These are phyloP conservation scores for Tilletia indica DNA, from an alignment of 1,284 basidiomycete species.

Conservation along the genomic window DNA sequence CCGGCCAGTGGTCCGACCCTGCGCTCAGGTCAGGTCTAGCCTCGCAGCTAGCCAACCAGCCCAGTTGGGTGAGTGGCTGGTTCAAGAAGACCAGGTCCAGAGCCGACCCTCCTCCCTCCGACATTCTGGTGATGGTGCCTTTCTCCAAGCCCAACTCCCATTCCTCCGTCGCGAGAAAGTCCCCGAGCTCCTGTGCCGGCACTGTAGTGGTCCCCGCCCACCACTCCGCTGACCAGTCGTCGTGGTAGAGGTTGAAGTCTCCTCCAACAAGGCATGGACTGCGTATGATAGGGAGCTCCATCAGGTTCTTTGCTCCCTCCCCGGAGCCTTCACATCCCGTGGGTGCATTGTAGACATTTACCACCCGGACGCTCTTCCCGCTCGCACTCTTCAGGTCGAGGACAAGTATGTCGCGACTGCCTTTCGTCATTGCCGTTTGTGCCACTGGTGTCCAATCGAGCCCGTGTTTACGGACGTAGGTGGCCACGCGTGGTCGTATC, in stretches of 20 bases:
- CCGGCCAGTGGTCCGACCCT: slow-evolving; percentile 14
- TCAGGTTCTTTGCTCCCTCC: neutral
- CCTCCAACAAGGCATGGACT: neutral
- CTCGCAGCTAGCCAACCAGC: neutral
- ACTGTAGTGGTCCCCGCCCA: neutral
- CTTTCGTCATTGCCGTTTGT: neutral
- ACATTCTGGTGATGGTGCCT: neutral
- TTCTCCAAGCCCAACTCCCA: neutral
- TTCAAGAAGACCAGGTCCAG: slow-evolving; percentile 11
- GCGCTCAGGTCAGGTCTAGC: neutral
- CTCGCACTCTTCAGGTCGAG: neutral
- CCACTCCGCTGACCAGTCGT: neutral
- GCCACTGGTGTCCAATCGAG: neutral
- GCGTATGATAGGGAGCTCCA: neutral
- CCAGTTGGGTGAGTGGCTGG: neutral
- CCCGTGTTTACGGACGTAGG: slow-evolving; percentile 7
- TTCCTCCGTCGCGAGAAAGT: neutral
- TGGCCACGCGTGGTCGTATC: slow-evolving; percentile 6
- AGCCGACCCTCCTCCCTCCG: neutral
- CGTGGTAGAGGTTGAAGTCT: slow-evolving; percentile 7
- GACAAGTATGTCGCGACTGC: slow-evolving; percentile 2
- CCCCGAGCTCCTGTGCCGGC: neutral
- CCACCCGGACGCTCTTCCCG: neutral
- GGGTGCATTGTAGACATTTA: slow-evolving; percentile 5
- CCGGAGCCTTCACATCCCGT: neutral